Evolutionary conservation across 257 asterid species (phyloP), one percentile per base, ranked within the genome.

Genomic region (Solanum dulcamara): DNA sequence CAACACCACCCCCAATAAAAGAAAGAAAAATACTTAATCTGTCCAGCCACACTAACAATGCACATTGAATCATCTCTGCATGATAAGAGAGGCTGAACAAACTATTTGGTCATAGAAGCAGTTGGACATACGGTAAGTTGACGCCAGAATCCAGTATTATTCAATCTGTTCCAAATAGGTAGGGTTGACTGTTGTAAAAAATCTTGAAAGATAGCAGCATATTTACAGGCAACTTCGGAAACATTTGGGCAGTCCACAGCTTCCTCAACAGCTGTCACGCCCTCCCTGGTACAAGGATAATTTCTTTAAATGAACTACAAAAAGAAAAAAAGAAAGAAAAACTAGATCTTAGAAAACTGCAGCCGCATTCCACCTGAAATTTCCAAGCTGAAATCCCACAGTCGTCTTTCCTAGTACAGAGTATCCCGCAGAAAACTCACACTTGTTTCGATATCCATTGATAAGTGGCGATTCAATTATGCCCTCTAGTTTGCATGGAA

Each of bases 131-230:
- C 99, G 18, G 99, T 97, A 74, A 97, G 94, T 85, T 97, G 99
- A 79, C 98, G 98, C 99, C 99, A 97, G 91, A 97, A 95, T 85
- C 99, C 99, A 38, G 90, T 74, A 92, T 95, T 97, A 89, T 95
- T 97, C 91, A 95, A 88, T 89, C 99, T 91, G 92, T 95, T 97
- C 99, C 99, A 95, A 44, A 94, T 46, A 55, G 98, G 98, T 86
- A 97, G 90, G 81, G 53, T 70, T 0, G 98, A 93, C 77, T 88
- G 87, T 89, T 90, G 97, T 71, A 94, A 88, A 91, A 92, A 94
- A 74, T 93, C 98, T 91, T 97, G 98, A 89, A 97, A 93, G 81
- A 91, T 67, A 53, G 92, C 84, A 81, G 98, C 98, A 91, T 94
- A 97, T 91, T 90, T 90, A 90, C 94, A 89, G 85, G 98, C 90